Evolutionary conservation across 116 monocot genomes (phyloP).

Genomic region (Dioscorea cayenensis): DNA sequence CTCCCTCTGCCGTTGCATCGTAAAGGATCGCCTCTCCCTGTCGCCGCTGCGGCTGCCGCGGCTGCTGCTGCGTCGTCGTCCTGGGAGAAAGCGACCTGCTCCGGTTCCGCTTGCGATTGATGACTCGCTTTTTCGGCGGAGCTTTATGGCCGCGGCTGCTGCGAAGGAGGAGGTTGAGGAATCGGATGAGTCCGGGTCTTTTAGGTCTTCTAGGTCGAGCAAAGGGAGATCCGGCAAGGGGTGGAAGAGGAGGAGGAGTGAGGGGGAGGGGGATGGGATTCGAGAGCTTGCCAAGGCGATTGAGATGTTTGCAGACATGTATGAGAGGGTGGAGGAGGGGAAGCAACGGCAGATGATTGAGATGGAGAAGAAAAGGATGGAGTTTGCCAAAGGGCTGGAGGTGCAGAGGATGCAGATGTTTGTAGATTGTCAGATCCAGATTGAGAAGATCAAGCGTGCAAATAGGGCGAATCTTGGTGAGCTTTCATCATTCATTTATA

Average conservation of each 20-base stretch:
- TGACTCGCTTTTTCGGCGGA: slow-evolving; percentile 12
- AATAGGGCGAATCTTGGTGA: slow-evolving; percentile 11
- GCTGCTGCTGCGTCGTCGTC: slow-evolving; percentile 7
- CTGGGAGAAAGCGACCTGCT: not conserved
- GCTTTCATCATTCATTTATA: not conserved
- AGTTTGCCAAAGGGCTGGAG: slow-evolving; percentile 37
- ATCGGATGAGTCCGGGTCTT: slow-evolving; percentile 6
- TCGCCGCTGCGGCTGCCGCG: slow-evolving; percentile 13
- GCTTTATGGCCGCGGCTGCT: slow-evolving; percentile 12
- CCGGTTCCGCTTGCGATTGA: slow-evolving; percentile 2
- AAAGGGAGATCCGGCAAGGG: slow-evolving; percentile 3
- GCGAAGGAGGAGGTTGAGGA: slow-evolving; percentile 9
- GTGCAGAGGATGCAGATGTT: slow-evolving; percentile 48
- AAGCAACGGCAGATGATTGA: slow-evolving; percentile 36
- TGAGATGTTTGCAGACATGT: slow-evolving; percentile 21
- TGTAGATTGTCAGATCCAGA: slow-evolving; percentile 31
- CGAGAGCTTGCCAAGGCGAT: slow-evolving; percentile 25
- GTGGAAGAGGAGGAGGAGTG: slow-evolving; percentile 7
- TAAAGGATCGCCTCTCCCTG: slow-evolving; percentile 14
- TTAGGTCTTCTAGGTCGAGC: slow-evolving; percentile 11
- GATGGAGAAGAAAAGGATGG: slow-evolving; percentile 44
- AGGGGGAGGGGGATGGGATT: slow-evolving; percentile 19
- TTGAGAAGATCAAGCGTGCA: slow-evolving; percentile 23
- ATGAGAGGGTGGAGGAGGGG: slow-evolving; percentile 37
- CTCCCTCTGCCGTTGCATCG: slow-evolving; percentile 24